Evolutionary conservation across 768 basidiomycete genomes (phyloP), one percentile per base, ranked within the genome.

Genomic region (Glaciozyma antarctica): DNA sequence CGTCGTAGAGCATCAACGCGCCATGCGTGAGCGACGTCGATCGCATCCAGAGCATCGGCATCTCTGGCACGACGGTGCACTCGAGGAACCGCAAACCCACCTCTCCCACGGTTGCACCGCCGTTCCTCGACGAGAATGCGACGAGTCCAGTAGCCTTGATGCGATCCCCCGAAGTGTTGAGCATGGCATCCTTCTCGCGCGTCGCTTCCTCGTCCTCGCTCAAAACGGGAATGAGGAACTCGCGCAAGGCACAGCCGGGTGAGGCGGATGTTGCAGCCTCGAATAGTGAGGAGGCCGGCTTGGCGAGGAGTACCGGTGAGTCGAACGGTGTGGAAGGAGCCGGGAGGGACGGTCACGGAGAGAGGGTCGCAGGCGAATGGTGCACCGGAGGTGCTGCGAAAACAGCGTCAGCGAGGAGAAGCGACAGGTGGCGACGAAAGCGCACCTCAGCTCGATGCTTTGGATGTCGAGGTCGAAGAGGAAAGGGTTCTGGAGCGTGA

Each of bases 1-100:
- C 95, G 56, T 94, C 84, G 73, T 94, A 97, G 58, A 98, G 79
- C 90, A 95, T 94, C 30, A 97, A 79, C 0, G 93, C 90, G 1
- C 90, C 91, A 71, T 95, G 91, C 1, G 88, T 93, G 26, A 95
- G 78, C n/a, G 88, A 90, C 21, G 87, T 88, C 74, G 88, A 80
- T 62, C 88, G 82, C 75, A 99, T 86, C 67, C 90, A 84, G 61
- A 98, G 78, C 41, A 92, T 76, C 13, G 95, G 95, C 73, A 92
- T 89, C 72, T 90, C 86, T 2, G 87, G 85, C 24, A 94, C 84
- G 24, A 97, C 89, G 45, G 81, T 80, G 76, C 87, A 93, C 73
- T 92, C 85, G 72, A 93, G 75, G 73, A 87, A 93, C 45, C 68
- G 73, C 17, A 59, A 64, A 6, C 65, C 67, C 12, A 58, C 55